Evolutionary conservation across 495 filamentous ascomycete genomes (phyloP).

Genomic region (Chlorociboria aeruginascens): DNA sequence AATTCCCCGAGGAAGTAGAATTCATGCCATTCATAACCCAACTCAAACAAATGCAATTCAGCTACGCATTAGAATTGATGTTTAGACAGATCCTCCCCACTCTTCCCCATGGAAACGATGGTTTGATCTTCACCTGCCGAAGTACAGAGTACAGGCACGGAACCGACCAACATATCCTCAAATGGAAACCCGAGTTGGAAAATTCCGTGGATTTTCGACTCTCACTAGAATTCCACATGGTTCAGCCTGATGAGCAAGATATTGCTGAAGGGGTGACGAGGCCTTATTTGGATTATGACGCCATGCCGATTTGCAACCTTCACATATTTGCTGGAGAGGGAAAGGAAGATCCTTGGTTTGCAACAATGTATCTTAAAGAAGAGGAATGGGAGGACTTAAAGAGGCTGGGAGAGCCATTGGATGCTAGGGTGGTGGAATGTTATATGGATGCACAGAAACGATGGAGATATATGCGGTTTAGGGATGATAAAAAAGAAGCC

Average conservation of each 20-base stretch:
- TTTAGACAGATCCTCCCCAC: constrained; percentile 73
- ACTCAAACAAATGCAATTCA: constrained; percentile 76
- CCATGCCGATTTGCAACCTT: constrained; percentile 36
- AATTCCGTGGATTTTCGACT: constrained; percentile 90
- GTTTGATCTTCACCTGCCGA: constrained; percentile 90
- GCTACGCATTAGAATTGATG: constrained; percentile 84
- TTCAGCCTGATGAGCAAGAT: constrained; percentile 59
- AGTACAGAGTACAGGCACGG: constrained; percentile 74
- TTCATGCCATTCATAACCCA: constrained; percentile 70
- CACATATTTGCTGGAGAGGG: constrained; percentile 22
- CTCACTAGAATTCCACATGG: constrained; percentile 57
- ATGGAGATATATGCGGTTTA: constrained; percentile 78
- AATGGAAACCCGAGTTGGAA: constrained; percentile 90
- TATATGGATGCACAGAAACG: constrained; percentile 55
- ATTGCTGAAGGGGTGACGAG: constrained; percentile 45
- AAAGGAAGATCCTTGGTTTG: constrained; percentile 41
- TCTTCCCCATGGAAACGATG: constrained; percentile 86
- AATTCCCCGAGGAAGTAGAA: constrained; percentile 54
- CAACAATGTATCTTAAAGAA: constrained; percentile 53
- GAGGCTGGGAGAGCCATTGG: constrained; percentile 50
- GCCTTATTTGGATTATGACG: constrained; percentile 43
- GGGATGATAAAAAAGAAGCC: constrained; percentile 83
- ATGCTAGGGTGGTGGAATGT: constrained; percentile 82
- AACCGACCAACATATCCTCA: constrained; percentile 85
- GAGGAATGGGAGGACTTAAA: constrained; percentile 81